Base-by-base conservation (phyloP, 2,329 filamentous ascomycete genomes). In the Fusarium sp. region DNA sequence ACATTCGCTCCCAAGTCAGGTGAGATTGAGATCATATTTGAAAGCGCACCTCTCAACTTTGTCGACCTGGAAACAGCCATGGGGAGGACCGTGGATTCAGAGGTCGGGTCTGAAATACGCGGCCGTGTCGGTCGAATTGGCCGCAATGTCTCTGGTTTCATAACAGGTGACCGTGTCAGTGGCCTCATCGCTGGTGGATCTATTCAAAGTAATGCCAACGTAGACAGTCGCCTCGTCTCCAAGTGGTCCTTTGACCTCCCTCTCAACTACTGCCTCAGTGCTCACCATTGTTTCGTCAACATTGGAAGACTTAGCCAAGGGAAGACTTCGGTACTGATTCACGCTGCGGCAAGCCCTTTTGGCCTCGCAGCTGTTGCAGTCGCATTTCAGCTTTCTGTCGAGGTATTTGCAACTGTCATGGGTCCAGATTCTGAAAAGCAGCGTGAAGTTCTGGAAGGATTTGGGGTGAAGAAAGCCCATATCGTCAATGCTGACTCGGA, bases 281-380 rank as follows among this genome's bases (percentile, higher is more conserved):
- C 83, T 1, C 78, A 79, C 54, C 80, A 85, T 56, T 78, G 77
- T 4, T 71, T 87, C 8, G 24, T 71, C 4, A 68, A 74, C 23
- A 34, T 76, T n/a, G 78, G 77, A 26, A 73, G 77, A 36, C 50
- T 73, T 19, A 47, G 52, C 8, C 42, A 38, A n/a, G 69, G 69
- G 5, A 70, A 76, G 10, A 36, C 17, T n/a, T 77, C 65, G 4
- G 75, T 85, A 6, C 74, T 86, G 6, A 74, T 86, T 19, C 81
- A 83, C 50, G 77, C 77, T 11, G 83, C 78, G 4, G 78, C 80
- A 6, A 81, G 82, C 46, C 75, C 77, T 0, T 74, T 80, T 20
- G 83, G 84, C 2, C 76, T 82, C 36, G 80, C 79, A 11, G 83
- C 81, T 4, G 67, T 86, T 4, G 75, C 78, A 12, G 62, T 85